These are phyloP conservation scores for Aspergillus ochraceoroseus DNA, from an alignment of 2,329 filamentous ascomycete species.

Conservation along the genomic window DNA sequence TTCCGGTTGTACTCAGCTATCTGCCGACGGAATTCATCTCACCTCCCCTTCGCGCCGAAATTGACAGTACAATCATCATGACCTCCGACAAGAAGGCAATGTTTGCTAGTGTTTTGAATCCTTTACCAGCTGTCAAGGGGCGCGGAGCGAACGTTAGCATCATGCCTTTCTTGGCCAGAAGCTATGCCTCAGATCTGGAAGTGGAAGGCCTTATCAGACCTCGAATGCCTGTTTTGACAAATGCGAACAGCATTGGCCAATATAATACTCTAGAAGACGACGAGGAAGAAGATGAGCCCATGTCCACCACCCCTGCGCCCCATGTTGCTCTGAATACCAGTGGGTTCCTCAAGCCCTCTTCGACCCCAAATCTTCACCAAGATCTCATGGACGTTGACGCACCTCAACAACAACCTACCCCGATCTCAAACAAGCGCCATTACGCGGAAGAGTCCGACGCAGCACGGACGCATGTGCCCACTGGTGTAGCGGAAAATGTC, in stretches of 20 bases:
- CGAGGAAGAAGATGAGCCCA: constrained; percentile 29
- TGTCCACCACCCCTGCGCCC: constrained; percentile 12
- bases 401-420: constrained; percentile 10
- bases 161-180: constrained; percentile 68
- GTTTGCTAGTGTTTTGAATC: constrained; percentile 76
- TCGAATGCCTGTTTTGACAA: constrained; percentile 47
- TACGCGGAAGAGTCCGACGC: constrained; percentile 25
- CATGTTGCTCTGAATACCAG: constrained; percentile 17
- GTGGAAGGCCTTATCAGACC: constrained; percentile 65
- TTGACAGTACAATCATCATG: constrained; percentile 78
- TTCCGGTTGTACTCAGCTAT: constrained; percentile 58
- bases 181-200: constrained; percentile 57
- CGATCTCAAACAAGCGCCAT: constrained; percentile 27
- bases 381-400: constrained; percentile 16
- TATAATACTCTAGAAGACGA: constrained; percentile 27
- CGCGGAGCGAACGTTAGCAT: constrained; percentile 64
- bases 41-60: constrained; percentile 65
- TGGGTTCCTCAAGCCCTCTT: constrained; percentile 26
- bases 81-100: constrained; percentile 65
- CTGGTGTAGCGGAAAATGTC: background rate
- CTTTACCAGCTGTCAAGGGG: constrained; percentile 60
- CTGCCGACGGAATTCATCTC: constrained; percentile 64
- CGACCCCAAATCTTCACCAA: constrained; percentile 15
- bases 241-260: constrained; percentile 26
- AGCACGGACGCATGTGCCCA: too few species aligned